Evolutionary conservation across 495 filamentous ascomycete species (phyloP).

Genomic region (Penicillium argentinense): DNA sequence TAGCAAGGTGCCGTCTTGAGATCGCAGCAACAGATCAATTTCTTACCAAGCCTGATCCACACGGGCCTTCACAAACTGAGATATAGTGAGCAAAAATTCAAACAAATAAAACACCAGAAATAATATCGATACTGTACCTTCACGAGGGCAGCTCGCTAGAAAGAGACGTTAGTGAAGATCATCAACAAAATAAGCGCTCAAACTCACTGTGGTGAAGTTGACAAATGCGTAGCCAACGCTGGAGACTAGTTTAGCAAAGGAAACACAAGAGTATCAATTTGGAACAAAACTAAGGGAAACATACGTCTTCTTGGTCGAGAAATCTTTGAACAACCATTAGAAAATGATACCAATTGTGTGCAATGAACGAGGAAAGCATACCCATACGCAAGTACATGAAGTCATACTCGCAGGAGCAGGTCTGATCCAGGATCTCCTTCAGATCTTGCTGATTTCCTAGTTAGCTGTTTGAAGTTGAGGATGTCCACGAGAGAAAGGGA

Average conservation of each 20-base stretch:
- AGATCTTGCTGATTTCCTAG: constrained; percentile 42
- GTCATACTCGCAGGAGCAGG: constrained; percentile 78
- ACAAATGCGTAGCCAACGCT: constrained; percentile 99
- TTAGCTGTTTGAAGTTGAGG: background rate
- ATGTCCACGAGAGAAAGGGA: no score
- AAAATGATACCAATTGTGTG: background rate
- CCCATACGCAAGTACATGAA: constrained; percentile 94
- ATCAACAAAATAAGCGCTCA: background rate
- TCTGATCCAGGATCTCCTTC: constrained; percentile 76
- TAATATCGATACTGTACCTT: constrained; percentile 48
- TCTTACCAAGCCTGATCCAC: constrained; percentile 68
- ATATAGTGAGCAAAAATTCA: constrained; percentile 22
- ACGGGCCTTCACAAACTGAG: constrained; percentile 72
- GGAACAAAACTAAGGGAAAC: background rate
- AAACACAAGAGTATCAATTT: background rate
- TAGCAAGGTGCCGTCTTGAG: no score
- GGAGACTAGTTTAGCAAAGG: no score
- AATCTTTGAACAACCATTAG: constrained; percentile 52
- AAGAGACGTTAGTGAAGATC: constrained; percentile 19
- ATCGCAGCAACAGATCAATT: no score
- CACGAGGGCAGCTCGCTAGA: constrained; percentile 70
- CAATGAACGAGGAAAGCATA: constrained; percentile 23
- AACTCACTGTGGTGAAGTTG: constrained; percentile 80
- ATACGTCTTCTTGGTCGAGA: constrained; percentile 87
- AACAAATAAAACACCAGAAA: constrained; percentile 2